Base-by-base conservation (phyloP, 2,329 filamentous ascomycete genomes). In the Fusarium decemcellulare region DNA sequence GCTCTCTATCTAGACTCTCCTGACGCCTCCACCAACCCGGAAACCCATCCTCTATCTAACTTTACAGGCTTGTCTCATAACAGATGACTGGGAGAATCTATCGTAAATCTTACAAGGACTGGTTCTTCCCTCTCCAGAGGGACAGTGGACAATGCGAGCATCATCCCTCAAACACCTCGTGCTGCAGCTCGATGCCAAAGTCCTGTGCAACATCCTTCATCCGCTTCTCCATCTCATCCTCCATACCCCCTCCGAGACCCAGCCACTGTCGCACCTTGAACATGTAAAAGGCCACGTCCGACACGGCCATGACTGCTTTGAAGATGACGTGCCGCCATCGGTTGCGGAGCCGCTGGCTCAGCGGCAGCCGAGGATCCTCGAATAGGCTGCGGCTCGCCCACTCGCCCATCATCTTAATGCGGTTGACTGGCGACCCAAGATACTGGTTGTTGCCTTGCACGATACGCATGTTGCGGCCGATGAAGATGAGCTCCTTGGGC, bases 391-490 rank as follows among this genome's bases (percentile, higher is more conserved):
- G 86, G 63, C 90, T 93, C 1, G 95, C 95, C 95, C 95, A 98
- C 61, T 90, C 86, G 23, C 95, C 95, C 67, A 96, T 98, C 78
- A 97, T 94, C 83, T 98, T 98, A 79, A 98, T 90, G 2, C 96
- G 86, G 79, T 98, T 98, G 44, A 97, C 94, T 0, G 95, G 95
- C 1, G 91, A 93, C 23, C 94, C 94, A 54, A 97, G 87, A 80
- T 92, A 95, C 77, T 97, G 94, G 78, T 97, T 97, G 80, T 97
- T 97, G 7, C 91, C 93, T 80, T 97, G 94, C 3, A 97, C 94
- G 74, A 98, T 97, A 56, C 95, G 90, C 85, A 97, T 89, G 79
- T 97, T 97, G 40, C 95, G 89, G 2, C 93, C 94, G 73, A 98
- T 94, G 80, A 98, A 97, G 74, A 97, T 90, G 62, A 98, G 90